Evolutionary conservation across 768 basidiomycete genomes (phyloP).

Genomic region (Lentinus tigrinus): DNA sequence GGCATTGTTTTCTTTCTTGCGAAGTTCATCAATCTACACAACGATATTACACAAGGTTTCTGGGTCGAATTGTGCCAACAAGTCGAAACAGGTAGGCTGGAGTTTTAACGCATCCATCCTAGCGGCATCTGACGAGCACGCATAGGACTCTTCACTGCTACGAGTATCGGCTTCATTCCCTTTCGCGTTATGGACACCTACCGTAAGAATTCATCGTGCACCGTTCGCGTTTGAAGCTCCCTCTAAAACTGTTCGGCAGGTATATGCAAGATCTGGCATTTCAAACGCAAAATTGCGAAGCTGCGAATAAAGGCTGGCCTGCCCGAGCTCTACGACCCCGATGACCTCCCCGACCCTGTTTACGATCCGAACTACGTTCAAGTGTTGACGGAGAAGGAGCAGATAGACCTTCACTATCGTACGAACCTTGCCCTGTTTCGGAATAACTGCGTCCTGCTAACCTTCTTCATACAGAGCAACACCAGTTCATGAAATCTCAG

Average conservation of each 20-base stretch:
- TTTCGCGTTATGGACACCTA: constrained; percentile 75
- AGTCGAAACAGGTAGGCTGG: constrained; percentile 61
- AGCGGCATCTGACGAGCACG: neutral
- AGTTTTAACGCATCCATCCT: neutral
- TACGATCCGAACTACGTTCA: constrained; percentile 72
- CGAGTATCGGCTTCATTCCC: constrained; percentile 79
- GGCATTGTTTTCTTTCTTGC: constrained; percentile 74
- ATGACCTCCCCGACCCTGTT: constrained; percentile 79
- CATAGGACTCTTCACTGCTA: constrained; percentile 72
- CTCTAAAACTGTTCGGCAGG: constrained; percentile 38
- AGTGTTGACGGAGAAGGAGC: constrained; percentile 64
- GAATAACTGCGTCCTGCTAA: neutral
- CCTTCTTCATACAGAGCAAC: constrained; percentile 48
- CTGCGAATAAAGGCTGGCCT: constrained; percentile 63
- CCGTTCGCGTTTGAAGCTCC: neutral
- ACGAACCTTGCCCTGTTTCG: constrained; percentile 24
- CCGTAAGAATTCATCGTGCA: constrained; percentile 35
- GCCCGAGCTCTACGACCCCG: constrained; percentile 66
- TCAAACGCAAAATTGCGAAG: constrained; percentile 58
- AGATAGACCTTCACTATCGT: constrained; percentile 66
- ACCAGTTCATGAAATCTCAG: constrained; percentile 65
- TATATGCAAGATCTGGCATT: constrained; percentile 70
- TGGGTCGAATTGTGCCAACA: constrained; percentile 84
- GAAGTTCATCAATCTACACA: constrained; percentile 70
- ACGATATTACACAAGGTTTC: constrained; percentile 65